Base-by-base conservation (phyloP, 2,329 filamentous ascomycete species). In the Fusarium sp. region DNA sequence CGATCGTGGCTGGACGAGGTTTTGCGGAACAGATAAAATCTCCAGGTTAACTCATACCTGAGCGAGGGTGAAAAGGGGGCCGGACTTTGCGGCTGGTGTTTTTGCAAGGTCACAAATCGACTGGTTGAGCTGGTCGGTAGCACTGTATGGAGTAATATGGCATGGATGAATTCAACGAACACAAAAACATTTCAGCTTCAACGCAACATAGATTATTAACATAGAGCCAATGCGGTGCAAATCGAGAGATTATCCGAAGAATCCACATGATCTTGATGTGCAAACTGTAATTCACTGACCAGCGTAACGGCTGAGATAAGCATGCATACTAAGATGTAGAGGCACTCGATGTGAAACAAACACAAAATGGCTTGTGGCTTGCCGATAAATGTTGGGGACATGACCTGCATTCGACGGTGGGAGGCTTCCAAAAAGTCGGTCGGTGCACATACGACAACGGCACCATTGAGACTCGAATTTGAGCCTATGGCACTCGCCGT, bases 111-210 rank as follows among this genome's bases (percentile, higher is more conserved):
- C 41, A 25, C 35, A 47, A 52, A 70, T 43, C 40, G 40, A 67
- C 45, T 62, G 62, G 66, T 53, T 63, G 56, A 45, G 61, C 49
- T 56, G 63, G 66, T 67, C 53, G 66, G 57, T 56, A 62, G 59
- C 62, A 70, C 66, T 70, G 66, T 67, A 70, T 61, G 67, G 67
- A 60, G 54, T 68, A 65, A 48, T 56, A 67, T 69, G 57, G 66
- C 49, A 56, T 63, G 62, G 56, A 67, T 62, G 66, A 44, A 68
- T 70, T 68, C 60, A 64, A 61, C 63, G 62, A 53, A 69, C 64
- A 25, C 22, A 63, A 32, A 53, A 53, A 58, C 49, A 48, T 47
- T 67, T 67, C 35, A 67, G 57, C 66, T 68, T 68, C 66, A 70
- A 68, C 66, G 44, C 66, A 55, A 63, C 46, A 35, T 69, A 57